These are phyloP conservation scores for Harringtonia lauricola DNA, from an alignment of 2,329 filamentous ascomycete genomes.

Conservation along the genomic window DNA sequence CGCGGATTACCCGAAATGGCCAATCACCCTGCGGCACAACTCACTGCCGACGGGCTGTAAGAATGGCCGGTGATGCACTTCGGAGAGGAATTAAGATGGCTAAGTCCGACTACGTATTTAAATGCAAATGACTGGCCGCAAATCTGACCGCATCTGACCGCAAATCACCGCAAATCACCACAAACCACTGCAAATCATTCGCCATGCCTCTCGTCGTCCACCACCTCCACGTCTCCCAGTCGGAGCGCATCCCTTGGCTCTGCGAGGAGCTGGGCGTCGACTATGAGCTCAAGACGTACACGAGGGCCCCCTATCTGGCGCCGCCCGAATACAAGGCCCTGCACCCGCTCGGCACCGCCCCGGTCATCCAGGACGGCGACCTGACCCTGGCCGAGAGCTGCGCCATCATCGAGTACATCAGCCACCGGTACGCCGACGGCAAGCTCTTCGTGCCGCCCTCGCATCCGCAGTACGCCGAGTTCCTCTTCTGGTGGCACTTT, in stretches of 20 bases:
- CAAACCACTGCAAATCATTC: too few species aligned
- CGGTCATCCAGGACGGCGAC: constrained; percentile 45
- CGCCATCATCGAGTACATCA: constrained; percentile 52
- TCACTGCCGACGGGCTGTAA: too few species aligned
- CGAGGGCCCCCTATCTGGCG: constrained; percentile 21
- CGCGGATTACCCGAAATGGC: too few species aligned
- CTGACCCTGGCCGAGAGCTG: constrained; percentile 47
- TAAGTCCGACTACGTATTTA: too few species aligned
- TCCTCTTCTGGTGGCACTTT: constrained; percentile 56
- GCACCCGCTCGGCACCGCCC: constrained; percentile 43
- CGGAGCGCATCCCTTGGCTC: constrained; percentile 53
- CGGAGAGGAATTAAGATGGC: too few species aligned
- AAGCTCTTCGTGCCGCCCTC: constrained; percentile 32
- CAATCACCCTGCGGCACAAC: too few species aligned
- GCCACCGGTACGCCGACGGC: constrained; percentile 38
- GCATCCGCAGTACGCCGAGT: constrained; percentile 43
- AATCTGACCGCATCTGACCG: too few species aligned
- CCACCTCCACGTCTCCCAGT: constrained; percentile 47
- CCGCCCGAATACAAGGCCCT: constrained; percentile 28
- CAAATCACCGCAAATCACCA: too few species aligned
- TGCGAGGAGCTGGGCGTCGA: constrained; percentile 50
- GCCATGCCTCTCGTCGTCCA: constrained; percentile 39
- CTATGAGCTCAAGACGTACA: constrained; percentile 28
- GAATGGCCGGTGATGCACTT: too few species aligned
- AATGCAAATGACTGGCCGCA: too few species aligned